phyloP scores from a whole-genome alignment of 192 early-diverging fungal genomes.

The Coemansia sp. region DNA sequence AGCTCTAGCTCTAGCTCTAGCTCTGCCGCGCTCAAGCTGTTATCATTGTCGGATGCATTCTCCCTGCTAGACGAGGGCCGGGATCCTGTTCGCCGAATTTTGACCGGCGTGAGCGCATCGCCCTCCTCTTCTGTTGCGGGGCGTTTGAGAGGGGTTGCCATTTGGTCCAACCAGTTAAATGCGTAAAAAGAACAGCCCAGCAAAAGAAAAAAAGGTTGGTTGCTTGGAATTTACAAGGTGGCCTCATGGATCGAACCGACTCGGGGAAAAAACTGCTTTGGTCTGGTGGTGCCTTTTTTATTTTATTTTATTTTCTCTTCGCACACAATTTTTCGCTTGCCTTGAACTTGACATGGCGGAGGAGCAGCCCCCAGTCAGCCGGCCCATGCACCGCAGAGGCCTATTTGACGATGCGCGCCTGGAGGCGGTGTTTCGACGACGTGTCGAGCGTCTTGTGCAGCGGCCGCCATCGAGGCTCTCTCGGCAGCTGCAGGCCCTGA shows the following conservation, averaged over 20 bases:
- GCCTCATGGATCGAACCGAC: background rate
- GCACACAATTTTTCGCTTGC: background rate
- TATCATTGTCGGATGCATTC: background rate
- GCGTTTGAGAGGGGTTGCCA: background rate
- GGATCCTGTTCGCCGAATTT: slow-evolving; percentile 3
- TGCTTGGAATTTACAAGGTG: too few species aligned
- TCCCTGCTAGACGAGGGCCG: background rate
- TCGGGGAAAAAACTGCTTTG: too few species aligned
- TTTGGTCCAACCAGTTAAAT: background rate
- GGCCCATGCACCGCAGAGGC: slow-evolving; percentile 39
- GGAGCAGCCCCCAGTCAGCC: slow-evolving; percentile 3
- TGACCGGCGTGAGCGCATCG: background rate
- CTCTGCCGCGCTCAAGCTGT: background rate
- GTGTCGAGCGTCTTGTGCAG: slow-evolving; percentile 35
- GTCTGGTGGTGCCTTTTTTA: background rate
- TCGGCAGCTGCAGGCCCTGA: slow-evolving; percentile 37
- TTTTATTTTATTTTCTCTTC: background rate
- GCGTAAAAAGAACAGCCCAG: background rate
- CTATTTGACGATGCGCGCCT: slow-evolving; percentile 34
- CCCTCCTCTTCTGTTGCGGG: background rate
- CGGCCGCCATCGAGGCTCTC: slow-evolving; percentile 40
- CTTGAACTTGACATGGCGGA: background rate
- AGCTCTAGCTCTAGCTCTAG: background rate
- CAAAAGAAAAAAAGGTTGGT: background rate
- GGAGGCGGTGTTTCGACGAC: slow-evolving; percentile 42